Conservation (phyloP, 441 rosid genomes). For the Populus tomentosa region DNA sequence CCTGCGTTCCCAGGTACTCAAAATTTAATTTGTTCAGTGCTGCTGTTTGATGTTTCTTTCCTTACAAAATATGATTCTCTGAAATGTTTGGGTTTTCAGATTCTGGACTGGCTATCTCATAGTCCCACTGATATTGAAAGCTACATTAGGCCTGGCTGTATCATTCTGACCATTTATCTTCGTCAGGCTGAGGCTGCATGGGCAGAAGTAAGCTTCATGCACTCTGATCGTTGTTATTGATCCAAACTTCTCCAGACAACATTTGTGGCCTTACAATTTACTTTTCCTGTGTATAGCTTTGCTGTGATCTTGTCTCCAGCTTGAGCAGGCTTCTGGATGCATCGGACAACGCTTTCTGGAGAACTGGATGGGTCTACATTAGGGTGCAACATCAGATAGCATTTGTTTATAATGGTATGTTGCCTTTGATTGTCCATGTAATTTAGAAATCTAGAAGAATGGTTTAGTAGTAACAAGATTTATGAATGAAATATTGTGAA, state of each 20-base stretch:
- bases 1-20: slow-evolving; percentile 74
- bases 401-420: slow-evolving; percentile 65
- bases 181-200: slow-evolving; percentile 78
- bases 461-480: neutral
- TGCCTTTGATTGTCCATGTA: slow-evolving; percentile 6
- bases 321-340: slow-evolving; percentile 74
- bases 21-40: slow-evolving; percentile 13
- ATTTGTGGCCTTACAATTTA: slow-evolving; percentile 18
- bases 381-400: slow-evolving; percentile 81
- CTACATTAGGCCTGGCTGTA: slow-evolving; percentile 96
- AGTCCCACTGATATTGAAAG: slow-evolving; percentile 98
- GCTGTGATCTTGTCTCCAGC: slow-evolving; percentile 61
- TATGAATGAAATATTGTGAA: slow-evolving; percentile 6
- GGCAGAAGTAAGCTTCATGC: slow-evolving; percentile 67
- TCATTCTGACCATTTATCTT: slow-evolving; percentile 81
- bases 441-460: slow-evolving; percentile 1
- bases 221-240: slow-evolving; percentile 7
- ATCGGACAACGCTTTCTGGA: slow-evolving; percentile 79
- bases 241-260: slow-evolving; percentile 2
- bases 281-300: slow-evolving; percentile 46
- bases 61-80: slow-evolving; percentile 12
- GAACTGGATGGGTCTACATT: slow-evolving; percentile 75
- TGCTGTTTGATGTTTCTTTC: slow-evolving; percentile 12
- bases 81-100: slow-evolving; percentile 43
- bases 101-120: slow-evolving; percentile 84